phyloP scores from a whole-genome alignment of 2,329 filamentous ascomycete species.

The Trichoderma sp. region DNA sequence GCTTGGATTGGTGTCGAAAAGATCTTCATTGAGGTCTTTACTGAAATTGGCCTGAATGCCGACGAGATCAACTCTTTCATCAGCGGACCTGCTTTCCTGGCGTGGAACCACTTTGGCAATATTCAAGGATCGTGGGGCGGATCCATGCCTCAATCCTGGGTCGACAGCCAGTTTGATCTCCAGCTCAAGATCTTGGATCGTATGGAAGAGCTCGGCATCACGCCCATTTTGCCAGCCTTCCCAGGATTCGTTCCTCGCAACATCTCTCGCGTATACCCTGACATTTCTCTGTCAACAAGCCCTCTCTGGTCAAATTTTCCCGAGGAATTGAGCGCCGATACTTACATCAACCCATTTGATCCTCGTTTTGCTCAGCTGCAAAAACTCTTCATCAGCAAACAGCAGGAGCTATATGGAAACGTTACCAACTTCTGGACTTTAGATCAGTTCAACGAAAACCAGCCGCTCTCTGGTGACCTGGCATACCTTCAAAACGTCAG shows the following conservation, averaged over 20 bases:
- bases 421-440: slow-evolving; percentile 48
- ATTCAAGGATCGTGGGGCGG: slow-evolving; percentile 50
- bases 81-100: slow-evolving; percentile 48
- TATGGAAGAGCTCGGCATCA: slow-evolving; percentile 53
- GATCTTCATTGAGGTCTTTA: slow-evolving; percentile 46
- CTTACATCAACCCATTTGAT: slow-evolving; percentile 47
- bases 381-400: slow-evolving; percentile 44
- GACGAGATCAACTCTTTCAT: slow-evolving; percentile 45
- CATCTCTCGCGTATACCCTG: slow-evolving; percentile 39
- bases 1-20: slow-evolving; percentile 52
- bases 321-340: slow-evolving; percentile 42
- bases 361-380: slow-evolving; percentile 42
- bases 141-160: slow-evolving; percentile 43
- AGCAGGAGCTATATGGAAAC: slow-evolving; percentile 45
- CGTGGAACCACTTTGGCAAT: slow-evolving; percentile 53
- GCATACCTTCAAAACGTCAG: slow-evolving; percentile 42
- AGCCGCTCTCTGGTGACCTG: slow-evolving; percentile 44
- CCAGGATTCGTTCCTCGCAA: slow-evolving; percentile 47
- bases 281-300: slow-evolving; percentile 44
- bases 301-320: slow-evolving; percentile 44
- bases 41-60: slow-evolving; percentile 43
- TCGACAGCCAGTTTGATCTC: slow-evolving; percentile 45
- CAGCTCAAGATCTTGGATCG: slow-evolving; percentile 47
- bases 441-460: slow-evolving; percentile 53
- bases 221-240: slow-evolving; percentile 48